Base-by-base conservation (phyloP, 116 monocot genomes). In the Zostera marina region DNA sequence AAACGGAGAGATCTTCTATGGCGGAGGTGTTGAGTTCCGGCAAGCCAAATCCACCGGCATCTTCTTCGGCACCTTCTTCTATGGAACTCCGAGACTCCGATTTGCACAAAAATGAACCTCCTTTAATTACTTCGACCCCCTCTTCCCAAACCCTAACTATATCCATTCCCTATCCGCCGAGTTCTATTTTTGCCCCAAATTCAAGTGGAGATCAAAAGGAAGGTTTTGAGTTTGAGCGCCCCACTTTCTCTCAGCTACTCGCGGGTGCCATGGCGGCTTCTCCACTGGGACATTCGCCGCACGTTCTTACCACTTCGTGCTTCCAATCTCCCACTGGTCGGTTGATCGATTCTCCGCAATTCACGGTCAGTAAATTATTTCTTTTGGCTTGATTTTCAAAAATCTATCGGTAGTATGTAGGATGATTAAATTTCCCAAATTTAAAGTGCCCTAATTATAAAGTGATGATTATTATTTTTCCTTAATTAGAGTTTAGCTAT, bases 101-200 rank as follows among this genome's bases (percentile, higher is more conserved):
- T 51, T 10, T 21, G 15, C 49, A 16, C 49, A 51, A 51, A 51
- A 19, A 20, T 7, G 16, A 51, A 0, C 49, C 20, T 51, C 2
- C 49, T 51, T 51, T 51, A 19, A 21, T 19, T 8, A 10, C 10
- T 51, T 7, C 49, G 3, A 8, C 49, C 20, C 49, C 20, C 20
- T 19, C 20, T 51, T 9, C 49, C 17, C 15, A 51, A 51, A 51
- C 49, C 49, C 49, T 51, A 51, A 51, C 49, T 19, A 51, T 51
- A 51, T 51, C 49, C 49, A 51, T 51, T 8, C 49, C 49, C 20
- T 51, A 51, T 21, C 49, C 49, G 9, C 49, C 20, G 20, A 51
- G 49, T 51, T 51, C 49, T 7, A 2, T 51, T 51, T 51, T 51
- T 51, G 15, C 19, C 32, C 32, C 32, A 32, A 32, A 2, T 32